Base-by-base conservation (phyloP, 768 basidiomycete genomes). In the Tulasnella sp. region DNA sequence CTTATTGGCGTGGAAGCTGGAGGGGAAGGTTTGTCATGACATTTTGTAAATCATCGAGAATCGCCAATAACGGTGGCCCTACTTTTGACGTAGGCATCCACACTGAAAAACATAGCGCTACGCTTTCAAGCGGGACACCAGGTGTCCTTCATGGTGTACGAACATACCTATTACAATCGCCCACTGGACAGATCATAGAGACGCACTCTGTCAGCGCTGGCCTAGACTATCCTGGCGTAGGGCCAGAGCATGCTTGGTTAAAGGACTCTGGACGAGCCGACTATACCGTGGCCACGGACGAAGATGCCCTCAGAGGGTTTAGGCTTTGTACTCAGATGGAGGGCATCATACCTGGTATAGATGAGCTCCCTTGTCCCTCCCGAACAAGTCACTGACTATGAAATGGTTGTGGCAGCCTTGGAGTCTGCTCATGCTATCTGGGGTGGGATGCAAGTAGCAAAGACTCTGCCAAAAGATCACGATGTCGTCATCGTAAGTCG, bases 191-290 rank as follows among this genome's bases (percentile, higher is more conserved):
- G 73, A 94, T 99, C 70, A 81, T 87, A 63, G 94, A 97, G 72
- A 97, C 94, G 8, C 92, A 98, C 72, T 96, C 93, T 3, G 85
- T 99, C 72, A 93, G 90, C 65, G 94, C 93, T 50, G 92, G 93
- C 19, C 75, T 96, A 45, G 92, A 97, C 72, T 97, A 97, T 72
- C 92, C 92, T 24, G 92, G 92, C 63, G 94, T 99, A 50, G 96
- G 96, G 21, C 96, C 96, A 8, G 96, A 99, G 71, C 96, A 98
- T 68, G 87, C 94, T 48, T 96, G 89, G 86, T 75, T 99, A 68
- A 97, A 97, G 72, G 92, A 97, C 68, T 86, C 85, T 2, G 87
- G 87, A 17, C 78, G 96, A 61, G 96, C 92, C 0, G 91, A 96
- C 68, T 99, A 98, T 69, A 82, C 88, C 19, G 84, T 79, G 12